Evolutionary conservation across 2,329 filamentous ascomycete species (phyloP), one percentile per base, ranked within the genome.

Genomic region (Plectosphaerella sp.): DNA sequence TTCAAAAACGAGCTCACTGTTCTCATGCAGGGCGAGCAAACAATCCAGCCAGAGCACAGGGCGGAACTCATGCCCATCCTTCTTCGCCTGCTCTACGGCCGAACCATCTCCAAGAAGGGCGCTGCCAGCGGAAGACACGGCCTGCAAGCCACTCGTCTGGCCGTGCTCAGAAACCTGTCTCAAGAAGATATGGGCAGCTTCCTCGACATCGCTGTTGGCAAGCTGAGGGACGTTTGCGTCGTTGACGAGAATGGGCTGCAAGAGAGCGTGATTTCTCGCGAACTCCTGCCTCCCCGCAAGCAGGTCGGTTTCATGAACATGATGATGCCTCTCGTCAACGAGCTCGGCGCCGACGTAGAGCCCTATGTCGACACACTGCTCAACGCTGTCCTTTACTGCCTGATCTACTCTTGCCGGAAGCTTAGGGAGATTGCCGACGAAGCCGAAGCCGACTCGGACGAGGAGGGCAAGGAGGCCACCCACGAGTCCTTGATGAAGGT

Each of bases 1-100:
- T 96, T 97, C 71, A 90, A 91, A 63, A 94, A 97, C 62, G 93
- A 97, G 65, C 79, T 99, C n/a, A 87, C 91, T 1, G 84, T 94
- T 5, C 88, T 99, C 58, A 80, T 99, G 50, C 87, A 91, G 62
- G 82, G 87, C 15, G 86, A 89, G 16, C 84, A 84, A 52, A 71
- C 86, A 51, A 87, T 97, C 58, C 84, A 86, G 58, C 74, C 84
- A 7, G 82, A 87, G 48, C 91, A 99, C 63, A 83, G 88, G 9
- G 63, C 73, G 4, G 81, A 84, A 45, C 70, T 97, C 36, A 89
- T 97, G 78, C 93, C 94, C 2, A 83, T 99, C 5, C 76, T 99
- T 24, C 79, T 99, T 35, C 83, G 92, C 47, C 72, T 99, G 35
- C 75, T 99, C 2, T 99, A 97, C 66, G 94, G 94, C 41, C 86